Evolutionary conservation across 1,284 basidiomycete genomes (phyloP), one percentile per base, ranked within the genome.

Genomic region (Ganoderma meredithae): DNA sequence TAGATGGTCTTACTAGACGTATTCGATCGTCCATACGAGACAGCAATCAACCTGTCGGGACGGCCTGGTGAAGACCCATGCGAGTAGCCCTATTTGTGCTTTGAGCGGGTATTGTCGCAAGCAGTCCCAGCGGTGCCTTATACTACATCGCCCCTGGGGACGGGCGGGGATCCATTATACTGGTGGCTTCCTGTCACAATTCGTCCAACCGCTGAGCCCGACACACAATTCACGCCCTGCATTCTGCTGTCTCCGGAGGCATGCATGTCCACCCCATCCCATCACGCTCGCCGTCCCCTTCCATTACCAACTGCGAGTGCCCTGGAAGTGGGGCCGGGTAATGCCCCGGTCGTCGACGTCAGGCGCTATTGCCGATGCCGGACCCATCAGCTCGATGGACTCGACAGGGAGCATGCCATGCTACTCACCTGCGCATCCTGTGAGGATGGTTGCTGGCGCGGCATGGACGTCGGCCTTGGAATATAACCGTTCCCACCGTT

Each of bases 201-300:
- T 55, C 52, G 52, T 31, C 5, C 52, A 8, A 17, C 22, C 52
- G 22, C 12, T 49, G 22, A 17, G 47, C 12, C 22, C 47, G 22
- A 10, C 47, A n/a, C n/a, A 49, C 47, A 49, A 49, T 12, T 25
- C 22, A 2, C 47, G 22, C 25, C 22, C 47, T 49, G 25, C 8
- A 22, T 22, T 4, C 44, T 22, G 44, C 44, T n/a, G n/a, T n/a
- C 44, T 17, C 15, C 44, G 41, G 41, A 15, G 33, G 7, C 36
- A 36, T 41, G 41, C 1, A 41, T 2, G n/a, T n/a, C n/a, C 22
- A 49, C 9, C n/a, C 22, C 19, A 19, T 6, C n/a, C 55, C 6
- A 22, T 58, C 55, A 58, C n/a, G 33, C 55, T 6, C 55, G 55
- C 55, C 55, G 33, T 39, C 55, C 55, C 55, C 15, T 58, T 10